Conservation (phyloP, 2,329 filamentous ascomycete genomes). For the Colletotrichum tropicale region DNA sequence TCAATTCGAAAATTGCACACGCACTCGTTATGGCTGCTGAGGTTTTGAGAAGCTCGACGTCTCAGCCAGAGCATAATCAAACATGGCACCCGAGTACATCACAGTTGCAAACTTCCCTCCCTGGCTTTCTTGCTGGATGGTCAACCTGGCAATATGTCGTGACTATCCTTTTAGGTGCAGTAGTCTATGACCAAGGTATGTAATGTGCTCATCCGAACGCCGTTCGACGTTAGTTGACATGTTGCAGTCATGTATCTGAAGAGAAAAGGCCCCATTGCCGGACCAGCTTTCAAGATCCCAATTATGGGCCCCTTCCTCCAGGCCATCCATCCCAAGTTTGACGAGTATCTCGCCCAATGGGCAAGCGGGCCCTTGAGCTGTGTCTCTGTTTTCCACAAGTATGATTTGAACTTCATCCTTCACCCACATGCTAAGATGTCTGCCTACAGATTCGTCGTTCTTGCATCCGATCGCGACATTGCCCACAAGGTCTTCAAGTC, state of each 20-base stretch:
- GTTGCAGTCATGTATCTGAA: constrained; percentile 65
- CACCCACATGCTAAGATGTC: rapidly evolving
- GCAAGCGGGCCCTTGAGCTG: constrained; percentile 79
- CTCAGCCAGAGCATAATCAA: neutral
- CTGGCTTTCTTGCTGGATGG: constrained; percentile 17
- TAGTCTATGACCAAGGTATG: constrained; percentile 43
- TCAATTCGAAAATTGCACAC: rapidly evolving
- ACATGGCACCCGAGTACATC: neutral
- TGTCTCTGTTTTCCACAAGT: constrained; percentile 88
- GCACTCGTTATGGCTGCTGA: neutral
- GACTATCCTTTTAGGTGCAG: constrained; percentile 33
- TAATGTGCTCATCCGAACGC: rapidly evolving
- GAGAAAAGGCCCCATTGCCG: constrained; percentile 66
- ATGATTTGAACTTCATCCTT: constrained; percentile 22
- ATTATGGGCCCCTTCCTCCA: constrained; percentile 80
- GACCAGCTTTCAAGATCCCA: constrained; percentile 67
- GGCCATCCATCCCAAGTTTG: constrained; percentile 76
- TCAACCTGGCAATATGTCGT: constrained; percentile 33
- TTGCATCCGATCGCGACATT: constrained; percentile 78
- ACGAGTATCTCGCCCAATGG: constrained; percentile 78
- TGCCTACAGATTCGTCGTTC: constrained; percentile 71
- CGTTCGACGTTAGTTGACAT: no score
- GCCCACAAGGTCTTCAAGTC: constrained; percentile 85
- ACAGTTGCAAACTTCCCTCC: neutral
- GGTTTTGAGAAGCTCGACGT: neutral